phyloP scores from a whole-genome alignment of 139 green algal species.

The Auxenochlorella pyrenoidosa region DNA sequence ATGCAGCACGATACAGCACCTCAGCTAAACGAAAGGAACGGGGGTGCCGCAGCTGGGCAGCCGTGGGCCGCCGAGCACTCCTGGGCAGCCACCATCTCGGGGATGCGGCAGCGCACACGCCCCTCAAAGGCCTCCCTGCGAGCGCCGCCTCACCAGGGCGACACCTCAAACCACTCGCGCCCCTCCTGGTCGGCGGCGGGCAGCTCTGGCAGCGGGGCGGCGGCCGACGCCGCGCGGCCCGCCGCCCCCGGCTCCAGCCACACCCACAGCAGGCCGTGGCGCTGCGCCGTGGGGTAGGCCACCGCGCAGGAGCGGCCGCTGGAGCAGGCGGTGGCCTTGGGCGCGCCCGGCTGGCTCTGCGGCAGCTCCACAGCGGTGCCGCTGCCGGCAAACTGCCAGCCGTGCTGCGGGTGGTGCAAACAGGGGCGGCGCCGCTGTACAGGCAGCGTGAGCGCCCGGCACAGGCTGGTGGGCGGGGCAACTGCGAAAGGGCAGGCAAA shows the following conservation, averaged over 20 bases:
- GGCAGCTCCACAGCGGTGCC: constrained; percentile 7
- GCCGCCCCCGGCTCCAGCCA: constrained; percentile 26
- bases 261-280: constrained; percentile 27
- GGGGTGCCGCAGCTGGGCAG: too few species aligned
- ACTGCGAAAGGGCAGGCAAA: too few species aligned
- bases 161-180: constrained; percentile 28
- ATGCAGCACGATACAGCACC: too few species aligned
- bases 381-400: constrained; percentile 28
- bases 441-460: too few species aligned
- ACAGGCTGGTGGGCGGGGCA: too few species aligned
- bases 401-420: neutral
- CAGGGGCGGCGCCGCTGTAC: too few species aligned
- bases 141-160: neutral
- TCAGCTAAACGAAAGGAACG: too few species aligned
- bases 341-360: constrained; percentile 9
- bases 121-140: too few species aligned
- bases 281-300: neutral
- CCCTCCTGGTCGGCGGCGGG: constrained; percentile 3
- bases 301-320: constrained; percentile 14
- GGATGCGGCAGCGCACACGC: too few species aligned
- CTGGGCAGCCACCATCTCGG: too few species aligned
- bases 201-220: constrained; percentile 19
- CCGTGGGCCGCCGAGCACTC: too few species aligned
- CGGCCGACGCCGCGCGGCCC: neutral
- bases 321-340: constrained; percentile 18